A percentile compares a stretch with the other conserved stretches of the same genome.
Evolutionary conservation across 345 rosid genomes (phyloP).

Genomic region (Zanthoxylum bungeanum): DNA sequence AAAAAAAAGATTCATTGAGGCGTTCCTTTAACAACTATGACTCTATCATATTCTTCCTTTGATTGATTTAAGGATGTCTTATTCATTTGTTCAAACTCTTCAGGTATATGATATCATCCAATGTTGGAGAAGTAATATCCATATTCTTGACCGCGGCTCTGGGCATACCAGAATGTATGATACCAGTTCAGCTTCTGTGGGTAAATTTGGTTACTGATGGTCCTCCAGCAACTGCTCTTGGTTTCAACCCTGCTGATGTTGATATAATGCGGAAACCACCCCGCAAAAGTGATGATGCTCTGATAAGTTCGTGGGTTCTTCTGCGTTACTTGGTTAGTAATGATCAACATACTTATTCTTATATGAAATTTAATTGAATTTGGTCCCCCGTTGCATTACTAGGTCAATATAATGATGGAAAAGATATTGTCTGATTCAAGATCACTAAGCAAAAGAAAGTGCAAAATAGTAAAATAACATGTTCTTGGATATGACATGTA

Average conservation of each 20-base stretch:
- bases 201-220: slow-evolving; percentile 96
- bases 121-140: slow-evolving; percentile 91
- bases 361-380: not conserved
- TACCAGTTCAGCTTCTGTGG: slow-evolving; percentile 96
- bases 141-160: slow-evolving; percentile 84
- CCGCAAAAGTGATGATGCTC: slow-evolving; percentile 72
- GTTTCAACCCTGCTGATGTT: slow-evolving; percentile 88
- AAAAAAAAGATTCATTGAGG: no score
- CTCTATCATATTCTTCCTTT: slow-evolving; percentile 1
- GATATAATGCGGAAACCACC: slow-evolving; percentile 87
- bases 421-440: not conserved
- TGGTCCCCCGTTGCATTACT: not conserved
- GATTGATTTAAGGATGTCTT: not conserved
- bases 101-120: slow-evolving; percentile 98
- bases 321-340: slow-evolving; percentile 67
- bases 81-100: slow-evolving; percentile 14
- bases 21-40: no score
- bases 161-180: slow-evolving; percentile 90
- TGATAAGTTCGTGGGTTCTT: slow-evolving; percentile 72
- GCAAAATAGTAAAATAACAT: not conserved
- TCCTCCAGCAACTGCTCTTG: slow-evolving; percentile 96
- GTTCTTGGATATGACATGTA: not conserved
- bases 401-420: not conserved
- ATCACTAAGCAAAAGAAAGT: not conserved
- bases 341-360: not conserved